Conservation (phyloP, 1,139 yeast genomes). For the Debaryomyces nepalensis region DNA sequence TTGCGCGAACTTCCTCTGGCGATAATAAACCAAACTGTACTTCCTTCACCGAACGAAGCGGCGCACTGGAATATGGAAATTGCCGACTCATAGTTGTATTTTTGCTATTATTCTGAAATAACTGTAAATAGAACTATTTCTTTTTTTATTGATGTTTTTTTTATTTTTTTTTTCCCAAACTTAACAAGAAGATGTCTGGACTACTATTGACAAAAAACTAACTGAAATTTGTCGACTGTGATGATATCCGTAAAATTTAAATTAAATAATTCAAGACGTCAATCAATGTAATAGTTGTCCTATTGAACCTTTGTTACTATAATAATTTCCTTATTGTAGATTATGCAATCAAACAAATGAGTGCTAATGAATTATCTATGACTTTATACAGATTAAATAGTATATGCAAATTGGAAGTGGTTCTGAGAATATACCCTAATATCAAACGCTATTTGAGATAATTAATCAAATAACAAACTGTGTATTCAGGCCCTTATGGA, state of each 20-base stretch:
- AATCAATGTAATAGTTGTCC: constrained; percentile 1
- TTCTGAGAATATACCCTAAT: constrained; percentile 10
- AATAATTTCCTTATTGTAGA: constrained; percentile 9
- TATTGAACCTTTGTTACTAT: constrained; percentile 5
- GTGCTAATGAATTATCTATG: constrained; percentile 22
- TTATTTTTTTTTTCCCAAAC: constrained; percentile 11
- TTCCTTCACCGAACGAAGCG: constrained; percentile 94
- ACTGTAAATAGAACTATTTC: constrained; percentile 11
- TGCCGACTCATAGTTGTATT: constrained; percentile 48
- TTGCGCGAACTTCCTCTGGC: constrained; percentile 97
- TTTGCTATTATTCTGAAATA: constrained; percentile 7
- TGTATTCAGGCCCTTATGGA: constrained; percentile 9
- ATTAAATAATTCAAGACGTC: constrained; percentile 3
- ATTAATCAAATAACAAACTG: constrained; percentile 4
- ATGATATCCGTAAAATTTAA: constrained; percentile 10
- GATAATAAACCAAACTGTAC: constrained; percentile 98
- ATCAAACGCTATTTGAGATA: constrained; percentile 6
- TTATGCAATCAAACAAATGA: constrained; percentile 32
- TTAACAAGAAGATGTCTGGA: constrained; percentile 8
- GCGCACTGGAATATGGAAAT: constrained; percentile 97
- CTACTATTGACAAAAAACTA: constrained; percentile 1
- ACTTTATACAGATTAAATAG: constrained; percentile 11
- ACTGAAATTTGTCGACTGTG: constrained; percentile 4
- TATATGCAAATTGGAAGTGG: constrained; percentile 12
- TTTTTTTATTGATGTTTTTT: constrained; percentile 12